Percentiles rank a stretch among this genome's conserved stretches.
phyloP scores from a whole-genome alignment of 1,284 basidiomycete genomes.

The Melampsora americana region DNA sequence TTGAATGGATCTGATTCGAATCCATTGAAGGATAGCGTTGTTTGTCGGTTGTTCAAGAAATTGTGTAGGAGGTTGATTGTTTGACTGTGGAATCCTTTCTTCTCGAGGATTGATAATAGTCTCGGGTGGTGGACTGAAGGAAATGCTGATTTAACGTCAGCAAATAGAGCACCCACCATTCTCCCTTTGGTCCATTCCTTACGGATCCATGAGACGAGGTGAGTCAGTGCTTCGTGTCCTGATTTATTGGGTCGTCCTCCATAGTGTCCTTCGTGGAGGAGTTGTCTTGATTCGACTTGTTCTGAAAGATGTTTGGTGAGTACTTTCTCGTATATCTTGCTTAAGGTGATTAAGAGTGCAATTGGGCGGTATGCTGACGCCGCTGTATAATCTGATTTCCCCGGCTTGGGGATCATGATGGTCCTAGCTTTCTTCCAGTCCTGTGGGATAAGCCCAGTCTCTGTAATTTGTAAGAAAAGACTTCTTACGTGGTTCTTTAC shows the following conservation, averaged over 20 bases:
- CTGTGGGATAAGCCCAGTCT: not conserved
- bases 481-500: too few species aligned
- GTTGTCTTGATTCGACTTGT: not conserved
- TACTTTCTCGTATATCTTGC: too few species aligned
- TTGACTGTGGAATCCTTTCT: not conserved
- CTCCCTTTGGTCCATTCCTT: not conserved
- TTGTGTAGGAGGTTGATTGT: not conserved
- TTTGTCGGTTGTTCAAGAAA: not conserved
- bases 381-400: slow-evolving; percentile 7
- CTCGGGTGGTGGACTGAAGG: too few species aligned
- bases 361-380: too few species aligned
- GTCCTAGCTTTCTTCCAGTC: slow-evolving; percentile 9
- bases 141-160: not conserved
- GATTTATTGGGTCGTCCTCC: not conserved
- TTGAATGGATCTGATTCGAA: not conserved
- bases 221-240: not conserved
- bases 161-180: slow-evolving; percentile 4
- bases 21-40: not conserved
- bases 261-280: slow-evolving; percentile 10
- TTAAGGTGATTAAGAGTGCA: too few species aligned
- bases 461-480: too few species aligned
- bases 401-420: slow-evolving; percentile 12
- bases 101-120: not conserved
- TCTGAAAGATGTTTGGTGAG: not conserved
- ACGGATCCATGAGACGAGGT: not conserved